A percentile compares a stretch with the other conserved stretches of the same genome.
Evolutionary conservation across 225 moss, liverwort and hornwort species (phyloP).

Genomic region (Pseudisothecium myosuroides): DNA sequence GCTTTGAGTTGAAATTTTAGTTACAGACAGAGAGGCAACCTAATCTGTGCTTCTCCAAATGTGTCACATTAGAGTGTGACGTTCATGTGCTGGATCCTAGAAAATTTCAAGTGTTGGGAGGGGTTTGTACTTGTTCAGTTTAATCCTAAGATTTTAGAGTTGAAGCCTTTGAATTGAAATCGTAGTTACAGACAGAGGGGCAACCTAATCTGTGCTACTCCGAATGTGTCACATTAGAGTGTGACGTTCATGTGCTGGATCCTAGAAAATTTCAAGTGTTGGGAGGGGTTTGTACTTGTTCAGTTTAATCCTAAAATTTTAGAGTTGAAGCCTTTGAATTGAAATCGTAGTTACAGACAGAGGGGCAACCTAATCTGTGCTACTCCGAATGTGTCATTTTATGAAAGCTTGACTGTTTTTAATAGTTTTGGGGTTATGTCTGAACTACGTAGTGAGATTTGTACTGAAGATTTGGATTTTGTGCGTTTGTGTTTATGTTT

Average conservation of each 20-base stretch:
- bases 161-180: background rate
- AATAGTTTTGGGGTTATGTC: background rate
- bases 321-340: too few relatives aligned
- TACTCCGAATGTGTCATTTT: background rate
- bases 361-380: background rate
- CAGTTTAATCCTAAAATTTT: too few relatives aligned
- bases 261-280: background rate
- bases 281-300: background rate
- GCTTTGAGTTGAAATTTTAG: background rate
- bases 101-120: background rate
- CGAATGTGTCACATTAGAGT: background rate
- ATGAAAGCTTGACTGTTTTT: background rate
- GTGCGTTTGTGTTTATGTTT: background rate
- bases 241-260: background rate
- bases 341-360: background rate
- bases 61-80: background rate
- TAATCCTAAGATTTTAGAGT: too few relatives aligned
- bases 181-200: background rate
- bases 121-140: background rate
- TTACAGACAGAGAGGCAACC: background rate
- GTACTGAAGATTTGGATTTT: background rate
- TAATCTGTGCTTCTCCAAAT: background rate
- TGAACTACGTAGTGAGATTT: background rate
- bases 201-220: background rate
- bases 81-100: background rate